Base-by-base conservation (phyloP, 352 stramenopile genomes). In the Phytophthora colocasiae region DNA sequence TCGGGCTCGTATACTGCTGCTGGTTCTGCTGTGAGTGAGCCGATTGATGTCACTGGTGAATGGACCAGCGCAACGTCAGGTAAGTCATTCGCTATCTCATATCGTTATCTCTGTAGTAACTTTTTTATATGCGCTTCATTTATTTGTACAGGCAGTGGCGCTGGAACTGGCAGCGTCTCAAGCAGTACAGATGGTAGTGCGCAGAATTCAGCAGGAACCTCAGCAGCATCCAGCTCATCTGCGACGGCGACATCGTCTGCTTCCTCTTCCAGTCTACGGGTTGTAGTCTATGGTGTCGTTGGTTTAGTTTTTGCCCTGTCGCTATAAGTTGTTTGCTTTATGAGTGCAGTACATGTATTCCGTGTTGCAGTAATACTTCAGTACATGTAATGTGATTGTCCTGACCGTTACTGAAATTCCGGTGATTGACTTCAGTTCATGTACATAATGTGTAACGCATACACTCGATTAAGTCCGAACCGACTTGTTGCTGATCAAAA, bases 11-110 rank as follows among this genome's bases (percentile, higher is more conserved):
- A 72, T 27, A 64, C 58, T 6, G 62, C 73, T 5, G 72, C 75
- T 29, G 83, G 83, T 7, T 75, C 69, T 40, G 71, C 83, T 9
- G 77, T 90, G 12, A 78, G 75, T 19, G 41, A 75, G 0, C 80
- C 80, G 0, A 58, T 72, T 3, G 66, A 78, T 17, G 58, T 83
- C 32, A 46, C 68, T 34, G 50, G 43, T 10, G 52, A 73, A 44
- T 81, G 77, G 77, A 2, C 49, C 2, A 64, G 60, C 44, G 48
- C 58, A 4, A 58, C 57, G 31, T 77, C 73, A 36, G 68, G 73
- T 84, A 58, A 17, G 58, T 43, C 17, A 38, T 47, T 32, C 52
- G 29, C 27, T 22, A 36, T 32, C 7, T 36, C 15, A 38, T 15
- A 22, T 27, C 22, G 11, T 29, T 48, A 3, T 12, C 31, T 14